phyloP scores from a whole-genome alignment of 352 stramenopile genomes.

The Phytopythium ostracodes region DNA sequence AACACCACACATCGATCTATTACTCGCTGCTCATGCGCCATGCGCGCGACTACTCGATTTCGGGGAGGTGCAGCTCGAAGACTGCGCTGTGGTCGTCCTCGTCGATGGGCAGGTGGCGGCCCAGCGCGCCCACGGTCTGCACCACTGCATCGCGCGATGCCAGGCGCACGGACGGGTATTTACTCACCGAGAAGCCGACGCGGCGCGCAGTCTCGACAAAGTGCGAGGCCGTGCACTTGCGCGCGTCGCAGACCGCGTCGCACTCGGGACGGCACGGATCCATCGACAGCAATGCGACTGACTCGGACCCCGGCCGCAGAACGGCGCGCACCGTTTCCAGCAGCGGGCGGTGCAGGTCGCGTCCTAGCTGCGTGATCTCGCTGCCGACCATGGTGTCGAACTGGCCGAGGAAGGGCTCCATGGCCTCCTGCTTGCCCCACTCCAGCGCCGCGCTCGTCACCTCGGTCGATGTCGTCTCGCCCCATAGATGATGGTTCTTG shows the following conservation, averaged over 20 bases:
- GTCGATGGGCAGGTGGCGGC: constrained; percentile 32
- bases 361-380: constrained; percentile 54
- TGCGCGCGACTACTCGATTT: not conserved
- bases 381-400: constrained; percentile 61
- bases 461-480: constrained; percentile 6
- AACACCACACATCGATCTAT: not conserved
- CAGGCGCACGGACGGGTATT: constrained; percentile 35
- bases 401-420: constrained; percentile 23
- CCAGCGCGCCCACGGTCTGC: constrained; percentile 37
- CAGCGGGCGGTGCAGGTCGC: constrained; percentile 32
- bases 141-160: constrained; percentile 20
- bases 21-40: not conserved
- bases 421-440: constrained; percentile 24
- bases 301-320: constrained; percentile 19
- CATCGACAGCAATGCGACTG: constrained; percentile 51
- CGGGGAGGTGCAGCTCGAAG: constrained; percentile 32
- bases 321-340: constrained; percentile 37
- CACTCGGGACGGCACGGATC: constrained; percentile 37
- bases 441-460: constrained; percentile 30
- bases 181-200: constrained; percentile 32
- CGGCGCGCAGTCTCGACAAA: constrained; percentile 35
- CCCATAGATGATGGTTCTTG: constrained; percentile 32
- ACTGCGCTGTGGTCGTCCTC: constrained; percentile 52
- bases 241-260: constrained; percentile 31
- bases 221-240: constrained; percentile 53